Evolutionary conservation across 805 yeast species (phyloP).

Genomic region (Monosporozyma solicola): DNA sequence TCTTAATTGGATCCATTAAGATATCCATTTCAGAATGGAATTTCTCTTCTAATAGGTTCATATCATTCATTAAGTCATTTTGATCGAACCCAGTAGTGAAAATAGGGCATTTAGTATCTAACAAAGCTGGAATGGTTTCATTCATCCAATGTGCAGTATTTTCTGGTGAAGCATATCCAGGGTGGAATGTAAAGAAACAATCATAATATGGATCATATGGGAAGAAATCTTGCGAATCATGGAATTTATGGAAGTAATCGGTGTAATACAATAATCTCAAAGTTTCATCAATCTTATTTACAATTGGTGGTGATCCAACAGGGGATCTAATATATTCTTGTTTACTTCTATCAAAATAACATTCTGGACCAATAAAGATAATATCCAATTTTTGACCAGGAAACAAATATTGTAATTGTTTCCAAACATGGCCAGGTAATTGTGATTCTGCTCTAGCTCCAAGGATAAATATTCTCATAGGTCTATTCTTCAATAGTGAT

Average conservation of each 20-base stretch:
- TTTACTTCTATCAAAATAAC: conserved; percentile 64
- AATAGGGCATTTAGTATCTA: conserved; percentile 89
- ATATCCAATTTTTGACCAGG: conserved; percentile 78
- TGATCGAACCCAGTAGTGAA: conserved; percentile 86
- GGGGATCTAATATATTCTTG: conserved; percentile 48
- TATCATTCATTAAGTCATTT: conserved; percentile 60
- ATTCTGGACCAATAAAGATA: conserved; percentile 92
- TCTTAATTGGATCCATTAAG: conserved; percentile 62
- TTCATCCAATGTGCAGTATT: conserved; percentile 80
- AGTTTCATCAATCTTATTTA: conserved; percentile 63
- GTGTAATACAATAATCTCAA: conserved; percentile 76
- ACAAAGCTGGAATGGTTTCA: conserved; percentile 72
- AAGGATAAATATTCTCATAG: conserved; percentile 78
- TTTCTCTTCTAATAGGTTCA: conserved; percentile 55
- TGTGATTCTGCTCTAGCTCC: conserved; percentile 93
- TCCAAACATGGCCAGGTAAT: conserved; percentile 93
- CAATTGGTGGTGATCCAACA: conserved; percentile 41
- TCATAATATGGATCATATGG: conserved; percentile 97
- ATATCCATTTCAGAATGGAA: conserved; percentile 74
- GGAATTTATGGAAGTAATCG: conserved; percentile 81
- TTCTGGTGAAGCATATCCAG: conserved; percentile 83
- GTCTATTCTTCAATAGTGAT: conserved; percentile 51
- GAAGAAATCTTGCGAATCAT: conserved; percentile 88
- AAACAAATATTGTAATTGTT: conserved; percentile 76
- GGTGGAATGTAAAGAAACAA: conserved; percentile 88